phyloP scores from a whole-genome alignment of 2,329 filamentous ascomycete species.

The Talaromyces pinophilus region DNA sequence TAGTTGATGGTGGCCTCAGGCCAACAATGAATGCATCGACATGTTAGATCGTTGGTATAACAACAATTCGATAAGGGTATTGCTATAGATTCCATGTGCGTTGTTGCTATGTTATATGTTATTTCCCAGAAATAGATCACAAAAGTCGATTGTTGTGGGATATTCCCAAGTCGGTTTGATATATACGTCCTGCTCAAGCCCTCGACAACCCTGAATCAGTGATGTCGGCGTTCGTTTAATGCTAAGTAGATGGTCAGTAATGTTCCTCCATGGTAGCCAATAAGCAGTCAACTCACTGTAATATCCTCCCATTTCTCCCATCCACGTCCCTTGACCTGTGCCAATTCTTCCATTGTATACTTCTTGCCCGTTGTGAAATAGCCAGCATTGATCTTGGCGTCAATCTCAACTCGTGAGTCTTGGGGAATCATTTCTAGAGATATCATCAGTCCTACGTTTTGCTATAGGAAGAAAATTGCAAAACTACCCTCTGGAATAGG shows the following conservation, averaged over 20 bases:
- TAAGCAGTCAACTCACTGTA: conserved; percentile 31
- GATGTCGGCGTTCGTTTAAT: not conserved
- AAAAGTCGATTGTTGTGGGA: not conserved
- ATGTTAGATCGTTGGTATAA: too few relatives aligned
- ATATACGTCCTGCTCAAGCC: not conserved
- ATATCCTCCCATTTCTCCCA: conserved; percentile 72
- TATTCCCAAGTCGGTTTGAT: not conserved
- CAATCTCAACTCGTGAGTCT: conserved; percentile 96
- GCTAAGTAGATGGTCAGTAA: not conserved
- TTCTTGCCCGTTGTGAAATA: conserved; percentile 85
- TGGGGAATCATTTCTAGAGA: conserved; percentile 76
- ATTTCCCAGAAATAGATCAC: not conserved
- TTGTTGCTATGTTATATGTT: not conserved
- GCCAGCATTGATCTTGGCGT: conserved; percentile 94
- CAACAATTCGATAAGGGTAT: not conserved
- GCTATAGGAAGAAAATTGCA: not conserved
- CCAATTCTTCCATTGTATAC: conserved; percentile 82
- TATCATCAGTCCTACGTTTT: not conserved
- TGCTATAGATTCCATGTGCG: not conserved
- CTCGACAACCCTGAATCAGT: not conserved
- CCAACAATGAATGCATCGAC: not conserved
- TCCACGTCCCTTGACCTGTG: conserved; percentile 81
- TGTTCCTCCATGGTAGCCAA: not conserved
- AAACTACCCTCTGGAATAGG: conserved; percentile 71
- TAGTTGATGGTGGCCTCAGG: not conserved